These are phyloP conservation scores for Nymphaea colorata DNA, from an alignment of 164 flowering plant species.

Conservation along the genomic window DNA sequence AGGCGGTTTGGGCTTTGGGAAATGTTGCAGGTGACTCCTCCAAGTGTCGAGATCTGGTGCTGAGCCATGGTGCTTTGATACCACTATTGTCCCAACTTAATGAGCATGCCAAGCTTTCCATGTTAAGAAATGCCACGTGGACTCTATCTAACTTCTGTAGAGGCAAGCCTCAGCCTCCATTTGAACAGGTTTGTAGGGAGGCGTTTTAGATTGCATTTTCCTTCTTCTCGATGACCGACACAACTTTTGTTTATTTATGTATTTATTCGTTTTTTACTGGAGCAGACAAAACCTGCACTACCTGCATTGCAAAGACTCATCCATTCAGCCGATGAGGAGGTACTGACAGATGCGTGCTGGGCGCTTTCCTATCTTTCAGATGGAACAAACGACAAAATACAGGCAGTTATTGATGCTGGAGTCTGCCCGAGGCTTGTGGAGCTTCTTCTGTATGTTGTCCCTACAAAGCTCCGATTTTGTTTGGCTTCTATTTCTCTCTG, in stretches of 20 bases:
- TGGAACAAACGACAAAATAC: constrained; percentile 82
- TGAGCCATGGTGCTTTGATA: constrained; percentile 54
- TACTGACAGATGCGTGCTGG: constrained; percentile 81
- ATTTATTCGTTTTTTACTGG: neutral
- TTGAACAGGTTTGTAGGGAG: constrained; percentile 43
- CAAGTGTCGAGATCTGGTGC: constrained; percentile 70
- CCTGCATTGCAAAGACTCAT: constrained; percentile 55
- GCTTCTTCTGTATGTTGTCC: constrained; percentile 35
- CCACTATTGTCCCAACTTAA: constrained; percentile 68
- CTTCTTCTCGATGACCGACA: neutral
- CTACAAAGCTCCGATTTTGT: neutral
- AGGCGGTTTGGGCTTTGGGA: constrained; percentile 97
- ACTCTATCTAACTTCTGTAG: constrained; percentile 79
- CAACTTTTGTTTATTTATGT: too few species aligned
- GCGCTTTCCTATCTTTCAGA: constrained; percentile 78
- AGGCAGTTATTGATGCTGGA: constrained; percentile 70
- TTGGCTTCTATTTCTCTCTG: neutral
- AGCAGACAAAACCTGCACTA: constrained; percentile 59
- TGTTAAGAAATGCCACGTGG: constrained; percentile 94
- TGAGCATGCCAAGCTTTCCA: constrained; percentile 60
- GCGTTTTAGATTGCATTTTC: neutral
- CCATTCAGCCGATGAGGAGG: constrained; percentile 65
- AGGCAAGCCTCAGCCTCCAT: constrained; percentile 72
- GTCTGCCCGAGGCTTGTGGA: constrained; percentile 61
- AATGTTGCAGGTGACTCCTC: constrained; percentile 92